Base-by-base conservation (phyloP, 2,329 filamentous ascomycete species). In the Trichoderma endophyticum region DNA sequence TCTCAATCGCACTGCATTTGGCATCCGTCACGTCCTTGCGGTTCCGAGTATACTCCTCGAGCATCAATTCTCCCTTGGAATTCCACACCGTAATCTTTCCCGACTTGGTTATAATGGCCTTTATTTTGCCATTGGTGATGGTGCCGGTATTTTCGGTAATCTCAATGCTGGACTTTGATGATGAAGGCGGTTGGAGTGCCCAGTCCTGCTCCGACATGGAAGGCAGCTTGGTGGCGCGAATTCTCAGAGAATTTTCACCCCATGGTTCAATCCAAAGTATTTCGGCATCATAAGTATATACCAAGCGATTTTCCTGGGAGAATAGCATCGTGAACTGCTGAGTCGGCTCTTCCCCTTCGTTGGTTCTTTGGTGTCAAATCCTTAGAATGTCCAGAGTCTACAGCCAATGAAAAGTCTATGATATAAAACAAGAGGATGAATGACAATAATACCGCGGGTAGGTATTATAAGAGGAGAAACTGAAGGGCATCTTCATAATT, bases 1-100 rank as follows among this genome's bases (percentile, higher is more conserved):
- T 80, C 9, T 85, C 80, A 3, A 91, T 80, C 0, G 89, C 85
- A 73, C 86, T 89, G 78, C 86, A 87, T 77, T 89, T 89, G 0
- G 88, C 87, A 74, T 90, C 88, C 4, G 48, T 11, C 48, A 54
- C 48, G 48, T 54, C 48, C 21, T 54, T 54, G 21, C 48, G 48
- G 21, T 54, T 54, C 4, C 48, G 48, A 0, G 48, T 54, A 4
- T 54, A 54, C 21, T 54, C 48, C 5, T 54, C 48, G 21, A 54
- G 48, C 48, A 54, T 5, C 14, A 54, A 21, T 21, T 54, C 48
- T 6, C 48, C 48, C 48, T 54, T 54, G 21, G 48, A 54, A 4
- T 54, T 54, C 48, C 48, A 54, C 2, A 54, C 48, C 1, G 21
- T 54, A 12, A 54, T 21, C 3, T 54, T 54, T 6, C 48, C 48